A percentile compares a stretch with the other conserved stretches of the same genome.
These are phyloP conservation scores for Suillus luteus DNA, from an alignment of 768 basidiomycete genomes.

Conservation along the genomic window DNA sequence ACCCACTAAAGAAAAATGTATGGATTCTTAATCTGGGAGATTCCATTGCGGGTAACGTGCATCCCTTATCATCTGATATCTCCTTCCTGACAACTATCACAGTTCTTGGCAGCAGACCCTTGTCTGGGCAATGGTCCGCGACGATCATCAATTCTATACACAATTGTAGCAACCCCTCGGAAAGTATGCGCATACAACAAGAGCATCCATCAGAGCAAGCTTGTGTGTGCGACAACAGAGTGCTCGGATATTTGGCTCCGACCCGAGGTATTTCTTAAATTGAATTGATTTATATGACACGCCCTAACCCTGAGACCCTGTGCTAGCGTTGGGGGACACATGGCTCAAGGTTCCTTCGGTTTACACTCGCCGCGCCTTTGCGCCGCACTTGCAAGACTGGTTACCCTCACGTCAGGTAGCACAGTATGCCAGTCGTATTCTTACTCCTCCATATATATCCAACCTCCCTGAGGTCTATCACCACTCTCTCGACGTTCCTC, in stretches of 20 bases:
- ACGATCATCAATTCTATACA: slow-evolving; percentile 30
- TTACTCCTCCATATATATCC: slow-evolving; percentile 51
- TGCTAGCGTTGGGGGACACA: slow-evolving; percentile 28
- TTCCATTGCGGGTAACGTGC: slow-evolving; percentile 34
- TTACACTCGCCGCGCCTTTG: slow-evolving; percentile 37
- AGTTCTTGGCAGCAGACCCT: slow-evolving; percentile 28
- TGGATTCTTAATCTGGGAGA: slow-evolving; percentile 39
- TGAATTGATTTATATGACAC: slow-evolving; percentile 1
- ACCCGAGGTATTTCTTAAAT: slow-evolving; percentile 35
- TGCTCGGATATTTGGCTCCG: slow-evolving; percentile 41
- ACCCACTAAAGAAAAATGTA: slow-evolving; percentile 29
- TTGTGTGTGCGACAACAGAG: slow-evolving; percentile 35
- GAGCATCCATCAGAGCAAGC: slow-evolving; percentile 35
- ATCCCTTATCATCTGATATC: background rate
- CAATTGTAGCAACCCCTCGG: slow-evolving; percentile 32
- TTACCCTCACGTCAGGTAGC: slow-evolving; percentile 18
- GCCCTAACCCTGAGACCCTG: slow-evolving; percentile 19
- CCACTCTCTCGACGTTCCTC: slow-evolving; percentile 27
- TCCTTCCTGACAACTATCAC: slow-evolving; percentile 10
- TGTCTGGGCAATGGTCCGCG: slow-evolving; percentile 24
- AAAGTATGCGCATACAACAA: slow-evolving; percentile 28
- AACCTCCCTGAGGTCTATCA: slow-evolving; percentile 43
- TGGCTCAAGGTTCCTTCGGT: slow-evolving; percentile 36
- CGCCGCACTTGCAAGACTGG: slow-evolving; percentile 27
- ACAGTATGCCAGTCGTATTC: slow-evolving; percentile 36